phyloP scores from a whole-genome alignment of 352 stramenopile species.

The Plasmopara halstedii region DNA sequence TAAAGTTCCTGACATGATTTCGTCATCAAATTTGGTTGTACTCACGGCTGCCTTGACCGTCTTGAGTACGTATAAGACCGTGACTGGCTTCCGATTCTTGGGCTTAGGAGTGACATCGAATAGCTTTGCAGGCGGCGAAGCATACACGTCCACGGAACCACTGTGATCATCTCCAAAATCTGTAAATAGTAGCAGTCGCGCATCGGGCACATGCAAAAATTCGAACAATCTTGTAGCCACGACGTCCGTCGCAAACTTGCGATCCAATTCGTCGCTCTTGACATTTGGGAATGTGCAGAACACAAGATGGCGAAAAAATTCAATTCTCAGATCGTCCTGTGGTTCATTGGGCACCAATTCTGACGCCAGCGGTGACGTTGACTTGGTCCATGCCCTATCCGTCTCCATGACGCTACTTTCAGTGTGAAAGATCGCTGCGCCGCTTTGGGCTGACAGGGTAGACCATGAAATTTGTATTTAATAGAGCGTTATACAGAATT shows the following conservation, averaged over 20 bases:
- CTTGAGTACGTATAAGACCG: slow-evolving; percentile 74
- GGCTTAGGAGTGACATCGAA: slow-evolving; percentile 23
- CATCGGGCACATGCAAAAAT: slow-evolving; percentile 57
- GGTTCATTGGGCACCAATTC: slow-evolving; percentile 12
- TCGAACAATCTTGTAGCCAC: slow-evolving; percentile 61
- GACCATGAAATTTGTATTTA: no score
- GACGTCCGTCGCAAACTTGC: slow-evolving; percentile 51
- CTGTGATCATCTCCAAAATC: slow-evolving; percentile 54
- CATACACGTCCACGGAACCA: slow-evolving; percentile 50
- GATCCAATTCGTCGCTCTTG: slow-evolving; percentile 46
- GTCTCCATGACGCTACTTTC: slow-evolving; percentile 9
- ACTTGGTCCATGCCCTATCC: slow-evolving; percentile 14
- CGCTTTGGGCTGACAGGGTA: no score
- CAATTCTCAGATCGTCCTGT: slow-evolving; percentile 52
- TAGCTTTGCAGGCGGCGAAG: slow-evolving; percentile 40
- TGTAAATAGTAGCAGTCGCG: slow-evolving; percentile 59
- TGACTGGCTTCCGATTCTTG: slow-evolving; percentile 24
- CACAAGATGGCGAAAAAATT: slow-evolving; percentile 59
- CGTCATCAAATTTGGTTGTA: slow-evolving; percentile 48
- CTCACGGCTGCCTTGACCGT: slow-evolving; percentile 56
- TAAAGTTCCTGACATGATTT: slow-evolving; percentile 69
- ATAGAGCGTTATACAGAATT: neutral
- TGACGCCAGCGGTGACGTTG: neutral
- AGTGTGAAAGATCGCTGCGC: slow-evolving; percentile 8
- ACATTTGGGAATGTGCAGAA: slow-evolving; percentile 59